Conservation (phyloP, 1,139 yeast genomes). For the Nakaseomyces delphensis region DNA sequence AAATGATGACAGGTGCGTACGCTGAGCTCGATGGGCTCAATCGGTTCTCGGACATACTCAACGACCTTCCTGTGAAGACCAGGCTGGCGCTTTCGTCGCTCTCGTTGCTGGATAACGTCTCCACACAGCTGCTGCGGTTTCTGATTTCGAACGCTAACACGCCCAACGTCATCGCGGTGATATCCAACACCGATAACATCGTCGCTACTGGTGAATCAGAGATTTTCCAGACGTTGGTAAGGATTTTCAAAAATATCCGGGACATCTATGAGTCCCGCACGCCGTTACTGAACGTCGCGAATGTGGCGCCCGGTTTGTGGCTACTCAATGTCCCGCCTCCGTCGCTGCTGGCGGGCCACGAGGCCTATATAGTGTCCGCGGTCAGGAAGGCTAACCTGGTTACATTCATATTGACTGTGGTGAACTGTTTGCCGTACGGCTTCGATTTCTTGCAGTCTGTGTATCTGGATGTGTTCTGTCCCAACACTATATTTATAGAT, state of each 20-base stretch:
- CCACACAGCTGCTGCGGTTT: conserved; percentile 27
- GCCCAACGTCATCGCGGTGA: conserved; percentile 21
- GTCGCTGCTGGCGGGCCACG: conserved; percentile 47
- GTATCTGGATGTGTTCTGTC: conserved; percentile 77
- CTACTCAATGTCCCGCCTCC: conserved; percentile 55
- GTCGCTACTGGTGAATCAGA: conserved; percentile 46
- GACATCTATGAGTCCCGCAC: conserved; percentile 54
- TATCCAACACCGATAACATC: conserved; percentile 16
- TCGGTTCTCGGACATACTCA: conserved; percentile 19
- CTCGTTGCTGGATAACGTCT: conserved; percentile 25
- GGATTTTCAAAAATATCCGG: conserved; percentile 66
- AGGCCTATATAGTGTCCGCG: conserved; percentile 52
- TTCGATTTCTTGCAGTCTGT: conserved; percentile 77
- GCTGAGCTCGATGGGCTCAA: conserved; percentile 15
- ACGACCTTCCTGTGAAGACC: conserved; percentile 23
- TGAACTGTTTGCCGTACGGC: conserved; percentile 80
- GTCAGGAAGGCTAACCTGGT: conserved; percentile 79
- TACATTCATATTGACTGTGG: conserved; percentile 74
- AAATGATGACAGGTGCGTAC: neutral
- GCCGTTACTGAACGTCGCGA: conserved; percentile 47
- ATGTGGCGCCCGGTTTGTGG: conserved; percentile 57
- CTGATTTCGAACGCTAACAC: conserved; percentile 23
- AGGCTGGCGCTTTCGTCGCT: conserved; percentile 22
- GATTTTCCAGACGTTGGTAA: conserved; percentile 62
- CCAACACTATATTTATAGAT: conserved; percentile 31